Evolutionary conservation across 306 rosid species (phyloP).

Genomic region (Parietaria judaica): DNA sequence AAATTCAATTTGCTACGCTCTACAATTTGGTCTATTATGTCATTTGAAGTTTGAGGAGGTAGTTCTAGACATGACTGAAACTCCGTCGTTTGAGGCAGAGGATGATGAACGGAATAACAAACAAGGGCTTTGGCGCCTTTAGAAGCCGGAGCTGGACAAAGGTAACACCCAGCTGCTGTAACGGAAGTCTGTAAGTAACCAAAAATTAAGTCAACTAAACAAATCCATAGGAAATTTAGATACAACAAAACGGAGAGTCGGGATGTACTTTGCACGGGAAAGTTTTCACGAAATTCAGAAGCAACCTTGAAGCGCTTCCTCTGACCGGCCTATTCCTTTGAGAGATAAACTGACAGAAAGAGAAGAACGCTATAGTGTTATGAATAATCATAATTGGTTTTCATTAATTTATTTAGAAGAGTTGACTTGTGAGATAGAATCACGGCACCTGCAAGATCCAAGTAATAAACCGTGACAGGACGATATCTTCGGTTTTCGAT

Average conservation of each 20-base stretch:
- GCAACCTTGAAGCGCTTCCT: constrained; percentile 66
- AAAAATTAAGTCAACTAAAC: neutral
- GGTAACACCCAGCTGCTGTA: constrained; percentile 88
- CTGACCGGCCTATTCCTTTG: constrained; percentile 78
- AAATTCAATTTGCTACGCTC: constrained; percentile 42
- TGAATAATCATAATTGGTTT: constrained; percentile 2
- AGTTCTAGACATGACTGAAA: constrained; percentile 24
- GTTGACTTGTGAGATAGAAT: neutral
- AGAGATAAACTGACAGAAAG: constrained; percentile 62
- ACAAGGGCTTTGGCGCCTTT: constrained; percentile 62
- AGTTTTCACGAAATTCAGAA: constrained; percentile 48
- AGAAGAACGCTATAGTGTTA: constrained; percentile 17
- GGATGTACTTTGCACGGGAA: constrained; percentile 72
- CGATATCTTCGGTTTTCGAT: constrained; percentile 40
- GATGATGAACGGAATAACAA: constrained; percentile 56
- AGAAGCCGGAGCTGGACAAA: constrained; percentile 88
- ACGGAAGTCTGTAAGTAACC: constrained; percentile 50
- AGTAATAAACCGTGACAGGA: constrained; percentile 61
- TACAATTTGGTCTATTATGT: constrained; percentile 42
- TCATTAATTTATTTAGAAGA: constrained; percentile 1
- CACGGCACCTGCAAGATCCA: constrained; percentile 58
- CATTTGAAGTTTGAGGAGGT: constrained; percentile 23
- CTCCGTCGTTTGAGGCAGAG: constrained; percentile 51
- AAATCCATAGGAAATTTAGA: neutral
- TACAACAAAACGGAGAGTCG: constrained; percentile 3